These are phyloP conservation scores for Aspergillus nanangensis DNA, from an alignment of 495 filamentous ascomycete species.

Conservation along the genomic window DNA sequence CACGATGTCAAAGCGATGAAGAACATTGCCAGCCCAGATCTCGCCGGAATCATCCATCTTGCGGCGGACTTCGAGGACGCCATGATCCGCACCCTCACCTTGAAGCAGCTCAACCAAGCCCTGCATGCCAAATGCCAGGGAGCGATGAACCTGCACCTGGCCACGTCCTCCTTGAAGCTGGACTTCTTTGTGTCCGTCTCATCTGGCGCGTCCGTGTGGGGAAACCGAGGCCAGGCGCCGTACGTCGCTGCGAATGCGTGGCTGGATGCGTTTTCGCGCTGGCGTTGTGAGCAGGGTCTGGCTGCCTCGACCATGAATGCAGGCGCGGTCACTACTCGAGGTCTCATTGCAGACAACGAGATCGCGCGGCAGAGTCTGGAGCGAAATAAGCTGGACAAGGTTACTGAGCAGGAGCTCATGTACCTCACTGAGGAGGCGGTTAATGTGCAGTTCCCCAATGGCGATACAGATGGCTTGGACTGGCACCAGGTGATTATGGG, in stretches of 20 bases:
- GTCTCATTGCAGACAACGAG: neutral
- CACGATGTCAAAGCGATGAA: neutral
- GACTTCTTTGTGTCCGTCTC: conserved; percentile 47
- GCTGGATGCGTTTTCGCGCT: conserved; percentile 26
- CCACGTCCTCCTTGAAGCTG: conserved; percentile 9
- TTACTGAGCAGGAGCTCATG: conserved; percentile 15
- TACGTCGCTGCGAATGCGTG: conserved; percentile 29
- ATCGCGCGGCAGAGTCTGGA: neutral
- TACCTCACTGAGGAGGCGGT: conserved; percentile 26
- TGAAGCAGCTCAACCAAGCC: neutral
- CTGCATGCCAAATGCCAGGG: neutral
- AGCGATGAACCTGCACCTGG: neutral
- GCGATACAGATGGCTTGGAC: conserved; percentile 3
- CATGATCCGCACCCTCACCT: neutral
- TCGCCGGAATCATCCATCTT: neutral
- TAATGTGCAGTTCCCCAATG: neutral
- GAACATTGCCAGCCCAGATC: neutral
- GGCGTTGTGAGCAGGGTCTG: conserved; percentile 17
- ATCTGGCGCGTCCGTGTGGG: conserved; percentile 24
- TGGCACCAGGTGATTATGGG: conserved; percentile 17
- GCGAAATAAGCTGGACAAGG: neutral
- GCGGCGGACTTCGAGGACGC: neutral
- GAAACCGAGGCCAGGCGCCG: conserved; percentile 22
- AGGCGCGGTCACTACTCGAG: neutral
- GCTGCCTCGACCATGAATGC: conserved; percentile 29